Conservation (phyloP, 768 basidiomycete species). For the Xanthoconium stramineum region DNA sequence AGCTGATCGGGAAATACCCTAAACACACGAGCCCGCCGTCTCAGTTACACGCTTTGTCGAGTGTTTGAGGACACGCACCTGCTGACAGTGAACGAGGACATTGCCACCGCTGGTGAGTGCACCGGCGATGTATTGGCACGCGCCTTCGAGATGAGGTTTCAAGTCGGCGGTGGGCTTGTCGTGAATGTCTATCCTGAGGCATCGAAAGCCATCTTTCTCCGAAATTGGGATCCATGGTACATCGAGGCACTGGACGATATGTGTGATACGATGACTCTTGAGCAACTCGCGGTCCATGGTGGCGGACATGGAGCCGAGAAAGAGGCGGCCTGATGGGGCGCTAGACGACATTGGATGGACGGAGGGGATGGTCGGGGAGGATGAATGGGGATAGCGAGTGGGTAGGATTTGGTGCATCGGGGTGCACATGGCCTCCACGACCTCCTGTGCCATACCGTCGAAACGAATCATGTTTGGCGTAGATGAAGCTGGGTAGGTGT, state of each 20-base stretch:
- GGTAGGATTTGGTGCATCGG: constrained; percentile 76
- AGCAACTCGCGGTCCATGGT: constrained; percentile 55
- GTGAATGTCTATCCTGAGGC: constrained; percentile 65
- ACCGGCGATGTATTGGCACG: constrained; percentile 63
- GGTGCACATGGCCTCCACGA: constrained; percentile 82
- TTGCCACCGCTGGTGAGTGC: constrained; percentile 58
- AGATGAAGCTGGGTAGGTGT: neutral
- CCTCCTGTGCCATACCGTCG: constrained; percentile 69
- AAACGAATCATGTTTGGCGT: constrained; percentile 64
- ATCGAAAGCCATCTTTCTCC: constrained; percentile 45
- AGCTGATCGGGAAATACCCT: constrained; percentile 78
- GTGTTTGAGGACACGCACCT: constrained; percentile 44
- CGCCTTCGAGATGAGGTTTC: constrained; percentile 63
- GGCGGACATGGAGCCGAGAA: constrained; percentile 65
- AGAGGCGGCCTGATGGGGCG: constrained; percentile 49
- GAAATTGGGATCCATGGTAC: constrained; percentile 56
- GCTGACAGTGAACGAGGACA: constrained; percentile 79
- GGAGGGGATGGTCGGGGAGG: constrained; percentile 19
- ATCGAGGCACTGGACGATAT: constrained; percentile 67
- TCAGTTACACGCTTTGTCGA: neutral
- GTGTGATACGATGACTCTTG: constrained; percentile 46
- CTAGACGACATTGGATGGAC: constrained; percentile 8
- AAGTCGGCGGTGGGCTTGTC: constrained; percentile 63
- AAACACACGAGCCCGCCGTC: neutral
- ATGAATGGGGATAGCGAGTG: constrained; percentile 24